Evolutionary conservation across 306 rosid genomes (phyloP).

Genomic region (Trifolium dubium): DNA sequence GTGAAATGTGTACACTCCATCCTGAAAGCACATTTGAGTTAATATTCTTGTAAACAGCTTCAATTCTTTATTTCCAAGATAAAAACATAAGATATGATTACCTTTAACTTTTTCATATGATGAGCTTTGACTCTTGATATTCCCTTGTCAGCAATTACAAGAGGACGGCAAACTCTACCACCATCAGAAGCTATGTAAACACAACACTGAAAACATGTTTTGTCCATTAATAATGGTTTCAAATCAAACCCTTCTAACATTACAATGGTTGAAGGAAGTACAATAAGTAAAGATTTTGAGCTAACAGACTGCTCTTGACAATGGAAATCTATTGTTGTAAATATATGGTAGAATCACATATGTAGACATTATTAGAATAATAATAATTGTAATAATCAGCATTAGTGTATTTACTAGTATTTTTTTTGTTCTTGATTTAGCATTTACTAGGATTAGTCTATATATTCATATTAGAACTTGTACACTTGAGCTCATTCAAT

Average conservation of each 20-base stretch:
- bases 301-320: slow-evolving; percentile 2
- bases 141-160: slow-evolving; percentile 91
- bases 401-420: not conserved
- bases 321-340: not conserved
- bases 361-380: not conserved
- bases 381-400: not conserved
- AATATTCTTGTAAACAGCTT: slow-evolving; percentile 29
- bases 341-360: not conserved
- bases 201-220: slow-evolving; percentile 59
- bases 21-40: slow-evolving; percentile 53
- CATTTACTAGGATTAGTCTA: not conserved
- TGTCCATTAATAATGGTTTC: slow-evolving; percentile 31
- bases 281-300: slow-evolving; percentile 6
- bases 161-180: slow-evolving; percentile 97
- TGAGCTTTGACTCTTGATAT: slow-evolving; percentile 74
- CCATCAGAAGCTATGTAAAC: slow-evolving; percentile 96
- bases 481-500: not conserved
- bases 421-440: not conserved
- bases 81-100: slow-evolving; percentile 42
- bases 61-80: slow-evolving; percentile 19
- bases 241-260: slow-evolving; percentile 17
- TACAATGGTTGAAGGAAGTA: not conserved
- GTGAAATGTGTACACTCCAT: slow-evolving; percentile 77
- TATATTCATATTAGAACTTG: not conserved
- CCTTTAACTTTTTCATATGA: slow-evolving; percentile 89